Evolutionary conservation across 495 filamentous ascomycete genomes (phyloP).

Genomic region (Zalerion maritima): DNA sequence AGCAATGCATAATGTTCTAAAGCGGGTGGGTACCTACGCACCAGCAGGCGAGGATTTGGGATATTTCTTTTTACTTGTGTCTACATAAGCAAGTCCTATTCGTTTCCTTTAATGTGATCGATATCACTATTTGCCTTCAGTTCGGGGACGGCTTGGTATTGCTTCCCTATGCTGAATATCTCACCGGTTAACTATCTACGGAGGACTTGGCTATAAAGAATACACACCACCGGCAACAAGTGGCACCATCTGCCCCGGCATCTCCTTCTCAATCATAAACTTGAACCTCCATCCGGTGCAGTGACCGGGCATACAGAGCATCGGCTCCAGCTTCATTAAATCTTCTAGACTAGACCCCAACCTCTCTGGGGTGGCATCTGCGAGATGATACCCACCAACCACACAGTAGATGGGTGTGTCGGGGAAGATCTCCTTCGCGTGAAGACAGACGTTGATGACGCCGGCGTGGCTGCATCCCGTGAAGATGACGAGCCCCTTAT

Average conservation of each 20-base stretch:
- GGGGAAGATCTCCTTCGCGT: constrained; percentile 30
- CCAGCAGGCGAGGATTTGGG: too few relatives aligned
- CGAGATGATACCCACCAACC: constrained; percentile 47
- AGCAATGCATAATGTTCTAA: too few relatives aligned
- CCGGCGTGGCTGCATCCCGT: constrained; percentile 49
- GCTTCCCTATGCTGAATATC: too few relatives aligned
- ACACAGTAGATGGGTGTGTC: constrained; percentile 38
- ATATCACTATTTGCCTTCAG: too few relatives aligned
- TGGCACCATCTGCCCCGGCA: constrained; percentile 41
- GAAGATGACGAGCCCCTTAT: constrained; percentile 45
- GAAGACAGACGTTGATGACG: constrained; percentile 39
- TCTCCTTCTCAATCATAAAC: constrained; percentile 41
- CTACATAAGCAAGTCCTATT: too few relatives aligned
- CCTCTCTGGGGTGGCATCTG: constrained; percentile 28
- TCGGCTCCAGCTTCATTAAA: constrained; percentile 36
- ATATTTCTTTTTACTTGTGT: too few relatives aligned
- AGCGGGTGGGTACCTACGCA: too few relatives aligned
- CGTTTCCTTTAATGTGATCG: too few relatives aligned
- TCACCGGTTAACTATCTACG: too few relatives aligned
- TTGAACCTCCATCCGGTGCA: constrained; percentile 50
- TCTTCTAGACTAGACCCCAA: constrained; percentile 34
- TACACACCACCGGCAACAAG: constrained; percentile 45
- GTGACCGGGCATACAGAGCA: constrained; percentile 42
- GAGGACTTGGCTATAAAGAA: too few relatives aligned
- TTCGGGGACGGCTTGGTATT: too few relatives aligned